Base-by-base conservation (phyloP, 2,329 filamentous ascomycete species). In the Gliomastix tumulicola region DNA sequence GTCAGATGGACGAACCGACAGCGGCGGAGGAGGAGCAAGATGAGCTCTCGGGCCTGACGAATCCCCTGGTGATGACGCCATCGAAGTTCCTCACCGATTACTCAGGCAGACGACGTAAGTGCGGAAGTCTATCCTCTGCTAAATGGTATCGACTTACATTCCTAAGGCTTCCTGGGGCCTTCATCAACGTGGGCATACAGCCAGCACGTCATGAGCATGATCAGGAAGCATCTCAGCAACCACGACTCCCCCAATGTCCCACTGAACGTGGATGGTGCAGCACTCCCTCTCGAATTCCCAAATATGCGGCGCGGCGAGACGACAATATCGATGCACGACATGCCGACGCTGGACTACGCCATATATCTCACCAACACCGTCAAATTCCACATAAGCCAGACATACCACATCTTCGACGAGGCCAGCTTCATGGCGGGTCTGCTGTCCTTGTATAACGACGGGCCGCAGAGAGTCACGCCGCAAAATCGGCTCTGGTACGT, bases 381-480 rank as follows among this genome's bases (percentile, higher is more conserved):
- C 39, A 74, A 75, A 38, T 76, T 75, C 31, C 69, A 74, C 40
- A 71, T 69, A 37, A 63, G 66, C 4, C 71, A 73, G 20, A 48
- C 74, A 4, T 71, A 72, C 16, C 70, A 74, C 34, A 51, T 76
- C 3, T 73, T 75, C 31, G 69, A 76, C 17, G 71, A 75, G 33
- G 56, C 63, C 8, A 58, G 56, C 1, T 76, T 76, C 38, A 71
- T 70, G 61, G 41, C 30, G 1, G 48, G 46, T 15, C 40, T 57
- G 1, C 47, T 51, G 17, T 41, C 49, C 7, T 56, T 56, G 21
- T 59, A 57, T 11, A 15, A 20, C 32, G 20, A 34, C 5, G 16
- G 12, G 13, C 13, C 16, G 18, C 32, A 22, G 17, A 13, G 13
- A 28, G 7, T 28, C 13, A n/a, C n/a, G n/a, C 13, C 13, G 4